Evolutionary conservation across 192 early-diverging fungal species (phyloP), one percentile per base, ranked within the genome.

Genomic region (Backusella macrospora): DNA sequence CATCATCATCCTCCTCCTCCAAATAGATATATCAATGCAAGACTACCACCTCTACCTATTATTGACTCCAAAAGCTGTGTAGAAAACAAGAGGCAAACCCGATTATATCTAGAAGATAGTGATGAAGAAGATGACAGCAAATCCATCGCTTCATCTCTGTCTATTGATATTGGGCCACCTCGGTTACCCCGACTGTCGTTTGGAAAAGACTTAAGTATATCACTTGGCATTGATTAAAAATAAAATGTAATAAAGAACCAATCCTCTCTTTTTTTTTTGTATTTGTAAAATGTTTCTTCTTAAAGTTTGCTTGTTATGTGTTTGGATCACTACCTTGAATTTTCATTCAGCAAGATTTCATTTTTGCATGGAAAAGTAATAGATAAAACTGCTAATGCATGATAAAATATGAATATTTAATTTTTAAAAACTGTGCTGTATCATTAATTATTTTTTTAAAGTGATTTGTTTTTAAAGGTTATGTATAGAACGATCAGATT

Each of bases 61-160:
- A 59, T 59, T 10, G 18, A 59, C 10, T 59, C 52, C 4, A 59
- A 18, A 23, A 23, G 26, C 21, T 59, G 12, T 26, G 26, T 59
- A 26, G 52, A 10, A 40, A 72, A 68, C 16, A 79, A 74, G 12
- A 39, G 78, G 6, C 26, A 75, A 52, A 79, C 78, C 16, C 59
- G 68, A 26, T 26, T 79, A 16, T 79, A 79, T 45, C 18, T 71
- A 1, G 78, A 75, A 46, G 78, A 79, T 62, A 74, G 68, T 47
- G 73, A 79, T 45, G 77, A 75, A 15, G 78, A 79, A 59, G 65
- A 78, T 37, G 73, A 65, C 46, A 62, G 6, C 52, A 66, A 21
- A 47, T 73, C 6, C 16, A 55, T 34, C n/a, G 42, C 43, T 12
- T 42, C 4, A 0, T 44, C 18, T 10, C 9, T 14, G 26, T 59